A percentile compares a stretch with the other conserved stretches of the same genome.
Conservation (phyloP, 495 filamentous ascomycete genomes). For the Lophiostoma macrostomum region DNA sequence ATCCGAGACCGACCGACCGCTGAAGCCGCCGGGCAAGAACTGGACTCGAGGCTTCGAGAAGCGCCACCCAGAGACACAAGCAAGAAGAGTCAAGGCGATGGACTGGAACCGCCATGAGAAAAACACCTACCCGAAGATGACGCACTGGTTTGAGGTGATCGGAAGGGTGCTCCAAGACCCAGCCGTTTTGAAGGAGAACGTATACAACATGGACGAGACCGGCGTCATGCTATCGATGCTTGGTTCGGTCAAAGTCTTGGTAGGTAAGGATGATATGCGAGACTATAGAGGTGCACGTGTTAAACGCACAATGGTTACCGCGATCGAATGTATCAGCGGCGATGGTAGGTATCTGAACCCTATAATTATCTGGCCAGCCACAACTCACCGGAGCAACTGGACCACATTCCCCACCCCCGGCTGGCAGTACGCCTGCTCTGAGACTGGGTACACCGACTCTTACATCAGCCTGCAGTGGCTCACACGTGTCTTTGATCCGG, state of each 20-base stretch:
- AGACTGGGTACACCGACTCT: conserved; percentile 1
- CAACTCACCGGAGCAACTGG: conserved; percentile 28
- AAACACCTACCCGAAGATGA: conserved; percentile 26
- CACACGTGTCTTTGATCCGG: conserved; percentile 1
- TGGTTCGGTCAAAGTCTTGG: conserved; percentile 41
- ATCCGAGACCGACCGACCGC: neutral
- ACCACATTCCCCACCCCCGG: neutral
- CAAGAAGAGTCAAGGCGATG: conserved; percentile 33
- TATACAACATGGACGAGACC: conserved; percentile 25
- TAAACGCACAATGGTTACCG: conserved; percentile 37
- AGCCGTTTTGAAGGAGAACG: conserved; percentile 21
- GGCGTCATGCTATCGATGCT: conserved; percentile 40
- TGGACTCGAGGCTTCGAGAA: conserved; percentile 29
- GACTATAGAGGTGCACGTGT: conserved; percentile 34
- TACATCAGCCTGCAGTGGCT: conserved; percentile 1
- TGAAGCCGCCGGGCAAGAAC: conserved; percentile 30
- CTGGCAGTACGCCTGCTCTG: neutral
- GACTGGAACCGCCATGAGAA: conserved; percentile 37
- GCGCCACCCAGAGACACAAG: conserved; percentile 26
- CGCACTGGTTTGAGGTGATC: conserved; percentile 21
- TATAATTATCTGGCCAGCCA: conserved; percentile 43
- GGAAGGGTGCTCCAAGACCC: conserved; percentile 9
- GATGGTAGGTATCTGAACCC: conserved; percentile 30
- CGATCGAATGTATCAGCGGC: conserved; percentile 40
- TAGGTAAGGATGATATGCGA: conserved; percentile 39